phyloP scores from a whole-genome alignment of 1,284 basidiomycete genomes.

The Phaffia rhodozyma region DNA sequence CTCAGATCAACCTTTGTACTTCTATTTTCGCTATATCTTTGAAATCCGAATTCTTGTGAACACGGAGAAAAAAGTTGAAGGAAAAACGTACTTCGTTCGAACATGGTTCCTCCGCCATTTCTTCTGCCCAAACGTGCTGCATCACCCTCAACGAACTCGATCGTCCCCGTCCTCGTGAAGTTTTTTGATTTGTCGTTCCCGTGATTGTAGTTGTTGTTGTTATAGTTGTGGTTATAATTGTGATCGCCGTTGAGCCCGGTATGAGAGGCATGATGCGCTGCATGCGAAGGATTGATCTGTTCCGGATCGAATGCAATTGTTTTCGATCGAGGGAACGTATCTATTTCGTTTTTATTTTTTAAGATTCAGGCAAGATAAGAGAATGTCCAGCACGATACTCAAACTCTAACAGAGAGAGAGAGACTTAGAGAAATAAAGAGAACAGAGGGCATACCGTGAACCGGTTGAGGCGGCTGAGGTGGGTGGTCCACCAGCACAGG shows the following conservation, averaged over 20 bases:
- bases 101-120: neutral
- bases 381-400: no score
- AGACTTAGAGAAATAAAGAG: no score
- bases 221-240: neutral
- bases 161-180: constrained; percentile 45
- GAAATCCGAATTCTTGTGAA: neutral
- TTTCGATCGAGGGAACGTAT: constrained; percentile 17
- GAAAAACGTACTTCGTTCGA: constrained; percentile 14
- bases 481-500: no score
- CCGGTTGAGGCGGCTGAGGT: no score
- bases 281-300: constrained; percentile 10
- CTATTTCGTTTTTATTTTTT: neutral
- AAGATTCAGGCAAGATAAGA: no score
- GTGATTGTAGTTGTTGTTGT: neutral
- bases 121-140: constrained; percentile 2
- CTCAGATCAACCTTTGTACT: no score
- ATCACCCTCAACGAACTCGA: constrained; percentile 40
- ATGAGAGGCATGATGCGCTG: no score
- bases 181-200: constrained; percentile 23
- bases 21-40: no score
- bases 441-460: no score
- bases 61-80: no score
- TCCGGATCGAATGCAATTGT: constrained; percentile 17
- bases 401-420: no score
- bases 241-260: neutral